Percentiles rank a stretch among this genome's conserved stretches.
phyloP scores from a whole-genome alignment of 352 stramenopile genomes.

The Aphanomyces cochlioides region DNA sequence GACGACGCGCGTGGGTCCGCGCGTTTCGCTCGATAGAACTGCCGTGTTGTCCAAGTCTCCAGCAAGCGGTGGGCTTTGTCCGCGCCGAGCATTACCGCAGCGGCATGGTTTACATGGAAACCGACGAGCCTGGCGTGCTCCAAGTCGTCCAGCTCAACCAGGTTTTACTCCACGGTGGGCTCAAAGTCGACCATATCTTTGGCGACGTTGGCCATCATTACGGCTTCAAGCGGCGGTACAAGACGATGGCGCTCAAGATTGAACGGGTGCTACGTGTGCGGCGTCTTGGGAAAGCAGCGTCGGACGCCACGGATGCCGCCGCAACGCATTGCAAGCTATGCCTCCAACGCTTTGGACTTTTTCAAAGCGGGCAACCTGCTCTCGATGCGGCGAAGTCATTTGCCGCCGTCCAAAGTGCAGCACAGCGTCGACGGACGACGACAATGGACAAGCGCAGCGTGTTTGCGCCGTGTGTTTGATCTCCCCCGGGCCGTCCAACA shows the following conservation, averaged over 20 bases:
- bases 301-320: background rate
- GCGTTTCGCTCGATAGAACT: background rate
- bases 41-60: background rate
- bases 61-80: background rate
- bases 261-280: background rate
- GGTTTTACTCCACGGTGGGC: background rate
- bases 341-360: background rate
- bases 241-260: background rate
- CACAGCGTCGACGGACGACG: background rate
- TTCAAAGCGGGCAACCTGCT: background rate
- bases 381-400: background rate
- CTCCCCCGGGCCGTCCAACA: background rate
- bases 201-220: background rate
- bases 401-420: background rate
- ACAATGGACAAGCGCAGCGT: background rate
- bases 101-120: constrained; percentile 1
- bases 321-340: background rate
- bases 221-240: background rate
- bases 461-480: background rate
- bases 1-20: background rate
- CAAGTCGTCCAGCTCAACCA: background rate
- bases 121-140: background rate
- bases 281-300: background rate
- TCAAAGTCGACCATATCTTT: background rate
- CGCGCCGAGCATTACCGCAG: background rate